Conservation (phyloP, 1,139 yeast genomes). For the Pichia sp. region DNA sequence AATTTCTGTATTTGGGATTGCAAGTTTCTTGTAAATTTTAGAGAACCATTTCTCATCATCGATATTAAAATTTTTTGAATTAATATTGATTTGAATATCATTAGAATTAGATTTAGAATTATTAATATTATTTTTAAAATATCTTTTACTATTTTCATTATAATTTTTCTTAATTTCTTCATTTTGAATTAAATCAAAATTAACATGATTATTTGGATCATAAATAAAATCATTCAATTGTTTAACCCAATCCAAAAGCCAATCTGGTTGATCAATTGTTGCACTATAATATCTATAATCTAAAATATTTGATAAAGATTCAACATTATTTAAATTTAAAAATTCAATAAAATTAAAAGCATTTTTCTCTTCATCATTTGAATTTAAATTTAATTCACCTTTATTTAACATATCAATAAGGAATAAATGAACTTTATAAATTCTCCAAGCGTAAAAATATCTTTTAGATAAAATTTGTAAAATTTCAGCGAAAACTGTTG, state of each 20-base stretch:
- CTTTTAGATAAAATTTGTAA: constrained; percentile 28
- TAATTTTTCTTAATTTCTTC: no score
- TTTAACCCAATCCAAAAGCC: constrained; percentile 6
- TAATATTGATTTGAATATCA: no score
- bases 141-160: neutral
- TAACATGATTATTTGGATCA: neutral
- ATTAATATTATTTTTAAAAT: neutral
- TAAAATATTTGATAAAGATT: neutral
- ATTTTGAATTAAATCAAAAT: no score
- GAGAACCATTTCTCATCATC: constrained; percentile 4
- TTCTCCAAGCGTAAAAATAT: constrained; percentile 51
- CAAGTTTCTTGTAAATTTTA: constrained; percentile 2
- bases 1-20: neutral
- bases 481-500: constrained; percentile 5
- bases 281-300: constrained; percentile 2
- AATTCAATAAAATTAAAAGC: constrained; percentile 15
- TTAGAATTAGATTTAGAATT: neutral
- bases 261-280: neutral
- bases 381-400: constrained; percentile 1
- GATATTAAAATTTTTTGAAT: neutral
- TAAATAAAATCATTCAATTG: neutral
- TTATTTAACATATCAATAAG: constrained; percentile 33
- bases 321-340: constrained; percentile 16
- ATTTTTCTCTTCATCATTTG: neutral
- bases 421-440: constrained; percentile 41